A percentile compares a stretch with the other conserved stretches of the same genome.
Evolutionary conservation across 306 rosid genomes (phyloP).

Genomic region (Quillaja saponaria): DNA sequence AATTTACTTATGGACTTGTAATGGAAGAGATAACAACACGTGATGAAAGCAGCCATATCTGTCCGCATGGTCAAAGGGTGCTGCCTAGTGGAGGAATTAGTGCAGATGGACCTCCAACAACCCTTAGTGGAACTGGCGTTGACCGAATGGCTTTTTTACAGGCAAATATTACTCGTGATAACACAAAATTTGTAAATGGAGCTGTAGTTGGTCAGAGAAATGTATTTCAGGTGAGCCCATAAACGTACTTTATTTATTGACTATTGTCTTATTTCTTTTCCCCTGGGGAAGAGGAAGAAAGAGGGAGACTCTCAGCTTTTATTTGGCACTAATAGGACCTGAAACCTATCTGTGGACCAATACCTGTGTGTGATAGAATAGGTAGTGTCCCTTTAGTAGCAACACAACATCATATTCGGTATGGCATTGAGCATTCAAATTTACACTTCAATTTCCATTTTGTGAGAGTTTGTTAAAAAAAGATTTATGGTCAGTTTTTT

Average conservation of each 20-base stretch:
- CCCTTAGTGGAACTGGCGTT: conserved; percentile 92
- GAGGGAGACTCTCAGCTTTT: no score
- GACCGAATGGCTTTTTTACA: conserved; percentile 90
- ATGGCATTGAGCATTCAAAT: no score
- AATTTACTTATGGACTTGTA: conserved; percentile 93
- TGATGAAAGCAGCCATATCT: conserved; percentile 78
- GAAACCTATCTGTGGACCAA: no score
- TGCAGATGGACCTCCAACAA: conserved; percentile 96
- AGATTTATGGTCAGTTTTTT: no score
- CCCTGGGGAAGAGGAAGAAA: neutral
- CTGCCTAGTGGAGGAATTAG: conserved; percentile 87
- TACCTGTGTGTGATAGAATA: no score
- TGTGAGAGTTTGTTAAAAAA: no score
- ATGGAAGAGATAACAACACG: conserved; percentile 96
- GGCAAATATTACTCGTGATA: conserved; percentile 91
- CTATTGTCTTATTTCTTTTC: neutral
- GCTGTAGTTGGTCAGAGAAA: conserved; percentile 78
- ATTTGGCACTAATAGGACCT: no score
- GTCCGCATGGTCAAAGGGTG: conserved; percentile 76
- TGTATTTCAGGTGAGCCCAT: conserved; percentile 74
- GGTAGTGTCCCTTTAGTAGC: no score
- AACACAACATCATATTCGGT: no score
- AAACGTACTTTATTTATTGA: neutral
- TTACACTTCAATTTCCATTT: no score
- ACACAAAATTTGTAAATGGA: conserved; percentile 90